Conservation (phyloP, 805 yeast species). For the Saccharomycopsis fermentans region DNA sequence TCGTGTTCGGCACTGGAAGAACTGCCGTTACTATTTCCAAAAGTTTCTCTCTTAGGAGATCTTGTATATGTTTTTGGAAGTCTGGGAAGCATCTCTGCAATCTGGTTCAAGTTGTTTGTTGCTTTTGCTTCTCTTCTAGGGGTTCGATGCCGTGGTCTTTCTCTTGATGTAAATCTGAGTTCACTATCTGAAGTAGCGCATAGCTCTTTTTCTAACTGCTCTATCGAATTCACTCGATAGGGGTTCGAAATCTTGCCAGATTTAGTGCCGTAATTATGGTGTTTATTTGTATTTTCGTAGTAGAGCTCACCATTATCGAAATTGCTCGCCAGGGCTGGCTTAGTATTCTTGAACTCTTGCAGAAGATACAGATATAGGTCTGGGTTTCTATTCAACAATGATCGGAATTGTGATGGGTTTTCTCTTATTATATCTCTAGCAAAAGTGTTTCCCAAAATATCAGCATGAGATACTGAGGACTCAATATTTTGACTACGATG, state of each 20-base stretch:
- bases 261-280: not conserved
- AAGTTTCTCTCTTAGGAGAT: not conserved
- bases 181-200: not conserved
- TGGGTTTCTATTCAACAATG: slow-evolving; percentile 14
- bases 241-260: not conserved
- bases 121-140: not conserved
- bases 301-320: not conserved
- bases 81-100: not conserved
- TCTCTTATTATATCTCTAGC: slow-evolving; percentile 14
- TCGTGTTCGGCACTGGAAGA: not conserved
- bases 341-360: not conserved
- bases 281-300: not conserved
- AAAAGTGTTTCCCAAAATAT: slow-evolving; percentile 5
- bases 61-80: not conserved
- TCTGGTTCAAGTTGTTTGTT: not conserved
- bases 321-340: not conserved
- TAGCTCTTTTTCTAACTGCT: not conserved
- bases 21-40: not conserved
- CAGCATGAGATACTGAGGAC: not conserved
- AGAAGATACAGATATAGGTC: slow-evolving; percentile 12
- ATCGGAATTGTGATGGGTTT: slow-evolving; percentile 15
- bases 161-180: not conserved
- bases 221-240: not conserved
- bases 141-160: not conserved
- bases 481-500: not conserved